These are phyloP conservation scores for Geotrichum europaeum DNA, from an alignment of 1,139 yeast species.

Conservation along the genomic window DNA sequence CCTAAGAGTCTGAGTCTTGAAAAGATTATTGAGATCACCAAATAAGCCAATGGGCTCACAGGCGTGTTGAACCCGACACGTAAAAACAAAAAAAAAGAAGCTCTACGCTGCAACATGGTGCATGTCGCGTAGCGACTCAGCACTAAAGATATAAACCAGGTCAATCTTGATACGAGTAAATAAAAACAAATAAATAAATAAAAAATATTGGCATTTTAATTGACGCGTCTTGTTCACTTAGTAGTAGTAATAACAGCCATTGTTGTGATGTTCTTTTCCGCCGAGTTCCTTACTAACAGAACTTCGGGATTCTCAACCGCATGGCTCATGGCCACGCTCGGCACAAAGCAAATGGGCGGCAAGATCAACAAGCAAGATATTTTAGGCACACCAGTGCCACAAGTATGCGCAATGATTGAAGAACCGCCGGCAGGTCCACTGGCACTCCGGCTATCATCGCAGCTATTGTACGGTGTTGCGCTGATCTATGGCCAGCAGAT, in stretches of 20 bases:
- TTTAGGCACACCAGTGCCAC: constrained; percentile 10
- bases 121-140: neutral
- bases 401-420: constrained; percentile 15
- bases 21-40: constrained; percentile 31
- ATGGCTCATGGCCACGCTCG: constrained; percentile 18
- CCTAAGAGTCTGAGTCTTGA: constrained; percentile 88
- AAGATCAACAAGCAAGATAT: constrained; percentile 9
- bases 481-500: constrained; percentile 15
- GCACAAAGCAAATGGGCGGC: constrained; percentile 6
- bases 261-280: constrained; percentile 15
- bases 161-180: neutral
- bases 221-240: too few species aligned
- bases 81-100: neutral
- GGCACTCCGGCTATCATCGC: constrained; percentile 15
- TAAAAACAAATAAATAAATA: neutral
- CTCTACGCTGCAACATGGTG: neutral
- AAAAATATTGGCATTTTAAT: too few species aligned
- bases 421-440: constrained; percentile 13
- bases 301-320: constrained; percentile 16
- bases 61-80: neutral
- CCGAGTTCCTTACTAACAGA: constrained; percentile 12
- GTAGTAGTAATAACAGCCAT: neutral
- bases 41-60: constrained; percentile 17
- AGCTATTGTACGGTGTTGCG: constrained; percentile 14
- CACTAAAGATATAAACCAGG: neutral